Percentiles rank a stretch among this genome's conserved stretches.
phyloP scores from a whole-genome alignment of 768 basidiomycete species.

The Lactifluus hygrophoroides region DNA sequence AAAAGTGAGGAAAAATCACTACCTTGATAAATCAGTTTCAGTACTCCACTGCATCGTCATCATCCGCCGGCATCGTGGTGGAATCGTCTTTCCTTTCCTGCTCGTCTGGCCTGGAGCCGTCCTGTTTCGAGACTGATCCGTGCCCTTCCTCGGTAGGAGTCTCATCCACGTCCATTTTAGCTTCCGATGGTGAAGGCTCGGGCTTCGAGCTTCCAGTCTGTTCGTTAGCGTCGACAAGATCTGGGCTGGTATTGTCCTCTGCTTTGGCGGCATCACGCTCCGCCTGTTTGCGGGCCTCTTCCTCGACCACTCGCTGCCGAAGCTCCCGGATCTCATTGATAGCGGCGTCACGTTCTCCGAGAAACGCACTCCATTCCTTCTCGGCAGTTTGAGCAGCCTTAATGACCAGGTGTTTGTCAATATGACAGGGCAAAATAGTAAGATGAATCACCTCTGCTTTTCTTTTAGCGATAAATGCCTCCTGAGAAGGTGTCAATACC shows the following conservation, averaged over 20 bases:
- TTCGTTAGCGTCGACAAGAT: not conserved
- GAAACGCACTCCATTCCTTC: conserved; percentile 62
- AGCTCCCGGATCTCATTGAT: conserved; percentile 55
- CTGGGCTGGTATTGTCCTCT: conserved; percentile 24
- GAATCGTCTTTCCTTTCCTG: conserved; percentile 23
- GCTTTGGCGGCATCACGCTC: conserved; percentile 33
- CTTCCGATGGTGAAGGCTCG: conserved; percentile 12
- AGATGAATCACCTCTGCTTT: conserved; percentile 48
- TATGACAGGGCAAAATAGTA: not conserved
- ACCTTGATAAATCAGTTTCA: conserved; percentile 24
- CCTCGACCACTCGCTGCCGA: conserved; percentile 57
- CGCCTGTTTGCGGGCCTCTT: conserved; percentile 42
- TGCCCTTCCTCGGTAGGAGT: conserved; percentile 4
- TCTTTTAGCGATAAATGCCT: conserved; percentile 51
- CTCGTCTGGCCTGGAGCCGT: conserved; percentile 13
- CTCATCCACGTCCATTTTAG: conserved; percentile 21
- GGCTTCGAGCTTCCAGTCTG: not conserved
- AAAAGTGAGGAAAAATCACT: conserved; percentile 7
- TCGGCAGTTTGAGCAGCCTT: conserved; percentile 57
- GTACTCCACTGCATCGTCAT: conserved; percentile 79
- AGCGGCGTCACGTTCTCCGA: conserved; percentile 46
- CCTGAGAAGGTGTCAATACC: conserved; percentile 58
- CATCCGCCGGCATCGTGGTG: conserved; percentile 52
- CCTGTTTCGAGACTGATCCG: conserved; percentile 6
- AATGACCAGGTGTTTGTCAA: not conserved